Base-by-base conservation (phyloP, 2,329 filamentous ascomycete species). In the Colletotrichum tropicicola region DNA sequence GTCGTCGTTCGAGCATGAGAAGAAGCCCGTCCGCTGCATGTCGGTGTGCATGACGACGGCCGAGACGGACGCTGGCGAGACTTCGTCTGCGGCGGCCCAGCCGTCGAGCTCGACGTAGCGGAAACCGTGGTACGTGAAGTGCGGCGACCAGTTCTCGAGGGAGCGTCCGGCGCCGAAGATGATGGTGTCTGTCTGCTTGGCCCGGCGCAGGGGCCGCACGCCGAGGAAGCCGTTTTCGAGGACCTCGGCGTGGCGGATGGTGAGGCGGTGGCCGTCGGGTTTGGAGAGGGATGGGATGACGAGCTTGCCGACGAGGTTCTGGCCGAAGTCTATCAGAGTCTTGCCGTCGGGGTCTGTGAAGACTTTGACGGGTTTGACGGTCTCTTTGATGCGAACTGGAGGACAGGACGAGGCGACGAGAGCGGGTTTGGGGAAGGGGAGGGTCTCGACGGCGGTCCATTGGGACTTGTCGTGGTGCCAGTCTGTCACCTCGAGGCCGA, bases 251-350 rank as follows among this genome's bases (percentile, higher is more conserved):
- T 88, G 86, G 0, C 72, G 73, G 17, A 89, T 73, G 4, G 73
- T 78, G n/a, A 88, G 78, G 9, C 72, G 76, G 4, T 78, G 74
- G 1, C 79, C 80, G 3, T 71, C 69, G 0, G 76, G 73, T 4
- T 49, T 62, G 0, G 8, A 63, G 2, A 82, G 70, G 1, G 72
- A 68, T 2, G 69, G 74, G 12, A 87, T 67, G 0, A 74, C 72
- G 1, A 87, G 59, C 64, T 78, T 78, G 1, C 86, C 87, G 1
- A 87, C 85, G 0, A 88, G 73, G 67, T 89, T 88, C 69, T 89
- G 85, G 2, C 85, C 85, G 69, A 89, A 88, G 66, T 89, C 85
- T 5, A 88, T 63, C 1, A 87, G 71, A 0, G 73, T 78, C 65
- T 83, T 84, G 0, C 82, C 81, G 0, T 78, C 78, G 0, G 75